Evolutionary conservation across 2,329 filamentous ascomycete species (phyloP), one percentile per base, ranked within the genome.

Genomic region (Fusarium sp.): DNA sequence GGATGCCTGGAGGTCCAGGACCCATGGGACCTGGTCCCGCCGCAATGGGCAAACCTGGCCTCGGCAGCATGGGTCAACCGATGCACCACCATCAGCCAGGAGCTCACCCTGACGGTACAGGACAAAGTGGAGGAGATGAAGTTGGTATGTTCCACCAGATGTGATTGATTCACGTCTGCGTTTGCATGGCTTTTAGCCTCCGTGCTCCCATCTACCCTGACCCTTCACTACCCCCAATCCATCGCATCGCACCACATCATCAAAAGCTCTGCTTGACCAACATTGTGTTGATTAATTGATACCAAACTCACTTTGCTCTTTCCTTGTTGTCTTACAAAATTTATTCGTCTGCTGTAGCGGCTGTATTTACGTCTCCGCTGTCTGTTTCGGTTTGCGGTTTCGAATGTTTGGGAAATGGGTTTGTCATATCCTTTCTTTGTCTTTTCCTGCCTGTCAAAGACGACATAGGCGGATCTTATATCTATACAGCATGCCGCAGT

Each of bases 141-240:
- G 94, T 94, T 91, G 94, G 94, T 97, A 97, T 97, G 94, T 97
- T 95, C 87, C 92, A 94, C 88, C 93, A 94, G 87, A 93, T 96
- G 91, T 96, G 90, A 93, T 88, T 77, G 77, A 72, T 50, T 57
- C 73, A 73, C 79, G 78, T 79, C 84, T 83, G 81, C 79, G 76
- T 83, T 81, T 74, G 72, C 74, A 70, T 65, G 70, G 60, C 60
- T 75, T 35, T 54, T 44, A 49, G 69, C 64, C 69, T 75, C 49
- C 76, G 68, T 61, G 62, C 68, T 52, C 69, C 66, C 57, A 49
- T 53, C 61, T 35, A 53, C 67, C 64, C 44, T 61, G 67, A 73
- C 58, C 58, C 67, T 67, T 71, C 63, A 50, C 64, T 57, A 44
- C 53, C 64, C 64, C 33, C n/a, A 42, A 53, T 48, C 55, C 26